A percentile compares a stretch with the other conserved stretches of the same genome.
Evolutionary conservation across 129 eudicot species (phyloP).

Genomic region (Saussurea involucrata): DNA sequence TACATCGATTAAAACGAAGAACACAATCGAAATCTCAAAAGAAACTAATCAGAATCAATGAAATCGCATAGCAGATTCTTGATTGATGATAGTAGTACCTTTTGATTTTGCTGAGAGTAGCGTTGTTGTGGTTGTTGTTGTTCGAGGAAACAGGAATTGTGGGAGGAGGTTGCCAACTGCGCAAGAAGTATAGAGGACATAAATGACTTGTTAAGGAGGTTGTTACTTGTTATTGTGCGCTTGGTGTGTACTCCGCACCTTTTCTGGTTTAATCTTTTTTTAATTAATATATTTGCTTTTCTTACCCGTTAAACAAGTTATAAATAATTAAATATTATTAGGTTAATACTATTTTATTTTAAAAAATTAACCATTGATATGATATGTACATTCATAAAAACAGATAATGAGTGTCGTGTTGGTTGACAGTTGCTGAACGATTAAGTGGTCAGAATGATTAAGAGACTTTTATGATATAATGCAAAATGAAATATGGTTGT

Average conservation of each 20-base stretch:
- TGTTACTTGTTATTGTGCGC: constrained; percentile 7
- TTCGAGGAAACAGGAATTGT: constrained; percentile 14
- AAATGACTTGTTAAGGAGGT: constrained; percentile 20
- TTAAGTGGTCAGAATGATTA: too few relatives aligned
- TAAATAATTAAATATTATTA: neutral
- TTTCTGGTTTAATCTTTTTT: constrained; percentile 2
- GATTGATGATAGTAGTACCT: constrained; percentile 17
- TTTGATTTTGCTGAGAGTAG: neutral
- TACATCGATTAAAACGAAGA: neutral
- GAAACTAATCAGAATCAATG: neutral
- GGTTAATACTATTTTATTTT: neutral
- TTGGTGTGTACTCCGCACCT: neutral
- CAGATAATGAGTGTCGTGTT: neutral
- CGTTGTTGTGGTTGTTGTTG: neutral
- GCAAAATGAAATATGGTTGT: too few relatives aligned
- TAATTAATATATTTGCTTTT: neutral
- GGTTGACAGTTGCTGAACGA: too few relatives aligned
- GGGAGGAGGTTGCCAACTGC: constrained; percentile 1
- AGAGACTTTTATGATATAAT: too few relatives aligned
- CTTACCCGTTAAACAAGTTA: neutral
- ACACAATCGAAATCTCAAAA: constrained; percentile 7
- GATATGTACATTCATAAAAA: neutral
- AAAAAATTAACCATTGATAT: neutral
- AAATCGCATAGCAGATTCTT: neutral
- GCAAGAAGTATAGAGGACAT: neutral